Evolutionary conservation across 495 filamentous ascomycete genomes (phyloP), one percentile per base, ranked within the genome.

Genomic region (Penicillium fimorum): DNA sequence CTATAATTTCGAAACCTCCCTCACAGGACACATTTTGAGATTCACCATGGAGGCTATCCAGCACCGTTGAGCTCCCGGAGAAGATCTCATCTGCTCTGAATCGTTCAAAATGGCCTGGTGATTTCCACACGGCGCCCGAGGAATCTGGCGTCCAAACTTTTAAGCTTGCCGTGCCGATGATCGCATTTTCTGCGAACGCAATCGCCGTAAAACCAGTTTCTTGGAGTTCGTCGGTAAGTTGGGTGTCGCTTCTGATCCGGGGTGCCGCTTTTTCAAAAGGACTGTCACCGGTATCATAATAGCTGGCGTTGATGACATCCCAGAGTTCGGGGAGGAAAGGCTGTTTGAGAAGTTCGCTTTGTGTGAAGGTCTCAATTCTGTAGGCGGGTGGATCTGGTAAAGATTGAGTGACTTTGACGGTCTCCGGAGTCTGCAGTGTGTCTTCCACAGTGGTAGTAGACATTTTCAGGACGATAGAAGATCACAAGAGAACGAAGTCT

Each of bases 81-180:
- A 12, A 13, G 12, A 35, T 35, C 29, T 49, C 47, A 18, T 49
- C 17, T 2, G 18, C 5, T 12, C 18, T 32, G 10, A 33, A 33
- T 12, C 4, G 29, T 2, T 32, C 47, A 24, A 24, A 49, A 17
- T 35, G 6, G 17, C 47, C 47, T 2, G 29, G 29, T 8, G 15
- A 3, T 12, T 49, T 49, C 47, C 47, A 49, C 4, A 15, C 17
- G 7, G 18, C 1, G 11, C 30, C 47, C 7, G 35, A 30, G 17
- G 47, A 6, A 49, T 49, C 13, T 8, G 45, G 12, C 17, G 5
- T 4, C 18, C 29, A 22, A 11, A 10, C 0, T 24, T 49, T 49
- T 5, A 49, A 13, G 18, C 47, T 49, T 35, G 47, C 47, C 5
- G 47, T 35, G 10, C 47, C 47, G 47, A 49, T 35, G 5, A 49